Evolutionary conservation across 305 asterid species (phyloP), one percentile per base, ranked within the genome.

Genomic region (Fraxinus xanthoxyloides): DNA sequence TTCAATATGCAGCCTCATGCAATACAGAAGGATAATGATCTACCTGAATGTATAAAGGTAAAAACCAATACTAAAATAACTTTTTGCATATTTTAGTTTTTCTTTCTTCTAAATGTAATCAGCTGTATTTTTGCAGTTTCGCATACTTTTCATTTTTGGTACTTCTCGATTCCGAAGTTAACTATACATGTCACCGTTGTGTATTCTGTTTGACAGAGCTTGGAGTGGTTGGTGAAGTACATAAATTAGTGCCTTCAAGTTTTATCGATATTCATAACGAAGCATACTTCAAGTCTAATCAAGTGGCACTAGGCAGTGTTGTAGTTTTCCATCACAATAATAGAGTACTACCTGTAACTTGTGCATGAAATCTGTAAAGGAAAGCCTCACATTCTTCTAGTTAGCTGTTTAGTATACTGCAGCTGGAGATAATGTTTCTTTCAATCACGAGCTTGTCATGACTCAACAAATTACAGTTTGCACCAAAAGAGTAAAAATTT

Each of bases 41-140:
- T 95, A 74, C 91, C 95, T 75, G 89, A 91, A 87, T 95, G 99
- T 94, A 86, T 94, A 28, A 92, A 92, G 98, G 99, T 95, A 63
- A 38, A 67, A 28, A 28, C 5, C 7, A 67, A 36, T 77, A 19
- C 72, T 43, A 38, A 28, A 77, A 82, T 26, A 40, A 19, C 56
- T 67, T 51, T 30, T 23, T n/a, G 35, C 21, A 38, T 15, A 32
- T 51, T 34, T n/a, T 75, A 30, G 2, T 40, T 23, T 32, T 56
- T 77, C 36, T 77, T 78, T 51, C 79, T 56, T 35, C 59, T 12
- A 12, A 13, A 43, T 73, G 21, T 21, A 72, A 31, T 23, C 21
- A 40, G 17, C 38, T 43, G n/a, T 40, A 10, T 40, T 12, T 75
- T 75, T 38, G 17, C 63, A 5, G 36, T 46, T n/a, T 19, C 38